Percentiles rank a stretch among this genome's conserved stretches.
These are phyloP conservation scores for Ramalina peruviana DNA, from an alignment of 495 filamentous ascomycete species.

Conservation along the genomic window DNA sequence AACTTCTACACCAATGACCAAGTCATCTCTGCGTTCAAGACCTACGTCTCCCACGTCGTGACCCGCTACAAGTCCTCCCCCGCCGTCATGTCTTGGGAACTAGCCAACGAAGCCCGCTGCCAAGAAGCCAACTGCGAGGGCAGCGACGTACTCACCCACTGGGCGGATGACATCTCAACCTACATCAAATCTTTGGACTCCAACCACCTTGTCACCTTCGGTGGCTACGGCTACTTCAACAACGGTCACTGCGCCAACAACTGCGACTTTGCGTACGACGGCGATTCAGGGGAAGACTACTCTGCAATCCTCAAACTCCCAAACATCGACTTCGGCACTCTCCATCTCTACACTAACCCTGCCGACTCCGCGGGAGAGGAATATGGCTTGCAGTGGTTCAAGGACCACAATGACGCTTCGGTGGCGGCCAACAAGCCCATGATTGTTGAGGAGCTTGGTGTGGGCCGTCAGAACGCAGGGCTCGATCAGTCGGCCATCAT, in stretches of 20 bases:
- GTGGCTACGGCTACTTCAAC: constrained; percentile 31
- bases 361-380: constrained; percentile 21
- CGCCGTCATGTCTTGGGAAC: constrained; percentile 40
- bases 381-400: constrained; percentile 43
- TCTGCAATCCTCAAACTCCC: constrained; percentile 20
- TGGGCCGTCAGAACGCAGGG: constrained; percentile 22
- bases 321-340: constrained; percentile 49
- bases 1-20: constrained; percentile 29
- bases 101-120: constrained; percentile 40
- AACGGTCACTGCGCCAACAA: background rate
- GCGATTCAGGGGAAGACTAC: constrained; percentile 4
- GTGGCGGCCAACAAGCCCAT: constrained; percentile 47
- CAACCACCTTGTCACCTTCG: constrained; percentile 37
- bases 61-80: constrained; percentile 34
- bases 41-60: constrained; percentile 35
- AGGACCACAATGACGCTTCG: constrained; percentile 41
- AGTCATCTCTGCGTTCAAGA: constrained; percentile 29
- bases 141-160: constrained; percentile 24
- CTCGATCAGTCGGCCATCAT: background rate
- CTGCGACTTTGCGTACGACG: constrained; percentile 6
- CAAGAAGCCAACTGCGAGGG: constrained; percentile 15
- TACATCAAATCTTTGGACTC: constrained; percentile 38
- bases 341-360: constrained; percentile 46
- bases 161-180: constrained; percentile 31
- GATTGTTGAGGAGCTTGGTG: constrained; percentile 52